phyloP scores from a whole-genome alignment of 805 yeast genomes.

The Candida odintsovae region DNA sequence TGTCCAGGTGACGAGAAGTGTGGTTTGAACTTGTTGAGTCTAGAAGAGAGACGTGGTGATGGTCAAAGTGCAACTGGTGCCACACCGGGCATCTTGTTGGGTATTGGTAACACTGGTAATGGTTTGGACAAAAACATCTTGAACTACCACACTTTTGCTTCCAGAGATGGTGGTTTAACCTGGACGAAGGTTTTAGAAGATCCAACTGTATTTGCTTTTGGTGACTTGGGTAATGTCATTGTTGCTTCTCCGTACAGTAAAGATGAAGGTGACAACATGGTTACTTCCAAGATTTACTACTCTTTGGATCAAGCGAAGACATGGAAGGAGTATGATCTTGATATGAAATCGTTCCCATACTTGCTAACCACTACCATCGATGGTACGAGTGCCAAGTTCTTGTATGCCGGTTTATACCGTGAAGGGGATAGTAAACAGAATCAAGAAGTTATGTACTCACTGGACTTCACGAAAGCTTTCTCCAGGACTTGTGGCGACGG shows the following conservation, averaged over 20 bases:
- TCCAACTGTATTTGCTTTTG: slow-evolving; percentile 53
- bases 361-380: slow-evolving; percentile 56
- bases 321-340: slow-evolving; percentile 51
- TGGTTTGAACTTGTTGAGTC: slow-evolving; percentile 31
- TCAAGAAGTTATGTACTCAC: slow-evolving; percentile 21
- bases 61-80: slow-evolving; percentile 26
- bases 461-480: slow-evolving; percentile 61
- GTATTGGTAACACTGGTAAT: slow-evolving; percentile 34
- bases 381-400: slow-evolving; percentile 61
- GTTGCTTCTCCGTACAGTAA: slow-evolving; percentile 38
- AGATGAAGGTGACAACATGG: slow-evolving; percentile 26
- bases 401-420: slow-evolving; percentile 40
- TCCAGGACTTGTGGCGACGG: slow-evolving; percentile 30
- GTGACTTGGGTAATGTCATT: slow-evolving; percentile 75
- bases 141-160: slow-evolving; percentile 46
- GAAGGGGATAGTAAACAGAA: slow-evolving; percentile 4
- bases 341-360: slow-evolving; percentile 35
- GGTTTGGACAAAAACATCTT: slow-evolving; percentile 10
- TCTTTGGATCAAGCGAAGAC: slow-evolving; percentile 71
- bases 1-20: slow-evolving; percentile 25
- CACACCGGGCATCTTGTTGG: slow-evolving; percentile 41
- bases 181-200: slow-evolving; percentile 56
- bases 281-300: slow-evolving; percentile 35
- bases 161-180: slow-evolving; percentile 74
- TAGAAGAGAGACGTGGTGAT: slow-evolving; percentile 27